Evolutionary conservation across 495 filamentous ascomycete species (phyloP), one percentile per base, ranked within the genome.

Genomic region (Thermothielavioides terrestris): DNA sequence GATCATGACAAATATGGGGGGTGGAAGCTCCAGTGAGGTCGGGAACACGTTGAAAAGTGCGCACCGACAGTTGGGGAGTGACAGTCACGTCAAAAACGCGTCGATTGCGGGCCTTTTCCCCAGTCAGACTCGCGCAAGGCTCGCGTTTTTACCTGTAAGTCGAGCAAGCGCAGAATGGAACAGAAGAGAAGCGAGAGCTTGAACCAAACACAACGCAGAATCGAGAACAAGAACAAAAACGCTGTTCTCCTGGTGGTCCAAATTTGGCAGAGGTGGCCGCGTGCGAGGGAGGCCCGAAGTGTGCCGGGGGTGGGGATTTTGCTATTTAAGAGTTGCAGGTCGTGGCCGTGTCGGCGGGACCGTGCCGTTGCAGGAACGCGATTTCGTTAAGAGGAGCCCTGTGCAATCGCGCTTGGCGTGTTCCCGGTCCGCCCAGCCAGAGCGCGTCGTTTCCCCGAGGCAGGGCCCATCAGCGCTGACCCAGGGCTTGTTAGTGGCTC

Each of bases 271-370:
- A 54, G 42, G 39, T 54, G 61, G 61, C 53, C 61, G 27, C 44
- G 54, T 46, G 53, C 43, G 56, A 35, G 46, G 36, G 55, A 62
- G 59, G 36, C 59, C 59, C 34, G 48, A 26, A 28, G 48, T 53
- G 52, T 49, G 50, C 20, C 27, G 38, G 50, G 52, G 53, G 58
- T 59, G 60, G 63, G 60, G 58, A 58, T 58, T 57, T 61, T 50
- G 50, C 30, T 58, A 62, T 66, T 66, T 66, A 63, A 63, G 53
- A 65, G 47, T 36, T 48, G 61, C 51, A 64, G 42, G 39, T 35
- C 45, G 50, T 53, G 59, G 55, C 41, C 62, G 57, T 61, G 62
- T 63, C 55, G 47, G 60, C 54, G 54, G 54, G 52, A 57, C 59
- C 56, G 45, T 48, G 40, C 59, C 56, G 41, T 54, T 46, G 58